Base-by-base conservation (phyloP, 805 yeast species). In the Cyberlindnera euphorbiiphila region DNA sequence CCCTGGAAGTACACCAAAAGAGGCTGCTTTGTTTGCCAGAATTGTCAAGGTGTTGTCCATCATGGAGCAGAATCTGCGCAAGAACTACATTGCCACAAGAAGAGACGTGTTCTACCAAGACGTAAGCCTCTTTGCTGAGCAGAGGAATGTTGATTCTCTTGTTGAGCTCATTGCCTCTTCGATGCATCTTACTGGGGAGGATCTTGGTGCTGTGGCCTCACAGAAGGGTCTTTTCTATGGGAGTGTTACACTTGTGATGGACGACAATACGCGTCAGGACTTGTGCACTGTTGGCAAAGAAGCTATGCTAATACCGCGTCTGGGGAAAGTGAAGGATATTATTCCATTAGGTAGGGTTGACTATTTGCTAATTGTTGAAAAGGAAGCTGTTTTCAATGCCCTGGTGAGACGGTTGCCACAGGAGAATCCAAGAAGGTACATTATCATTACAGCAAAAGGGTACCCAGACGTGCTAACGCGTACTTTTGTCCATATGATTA, bases 61-160 rank as follows among this genome's bases (percentile, higher is more conserved):
- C 2, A 23, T 55, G 21, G 37, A 47, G 7, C 48, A 41, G 11
- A 56, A 51, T 22, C 35, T 56, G 18, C 6, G 14, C 9, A 45
- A 32, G 11, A 21, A 30, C 5, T 29, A 35, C 14, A 32, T 40
- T 2, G 47, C 49, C 9, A 58, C 83, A 0, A 62, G 68, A 38
- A 62, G 91, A 49, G 87, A 81, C 48, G 48, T 82, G 3, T 83
- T 64, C 54, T 83, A 83, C 51, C 67, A 69, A 24, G 82, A 82
- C 51, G 84, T 78, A 0, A 64, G 65, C 11, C 49, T 80, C 4
- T 82, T 72, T 51, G 51, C 57, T 10, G 49, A 45, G 1, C 88
- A 82, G 49, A 14, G 43, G 1, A 53, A 47, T 8, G 73, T 76
- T 1, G 70, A 72, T 29, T 37, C 45, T 0, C 56, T 71, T 27